These are phyloP conservation scores for Colletotrichum zoysiae DNA, from an alignment of 2,329 filamentous ascomycete species.

Conservation along the genomic window DNA sequence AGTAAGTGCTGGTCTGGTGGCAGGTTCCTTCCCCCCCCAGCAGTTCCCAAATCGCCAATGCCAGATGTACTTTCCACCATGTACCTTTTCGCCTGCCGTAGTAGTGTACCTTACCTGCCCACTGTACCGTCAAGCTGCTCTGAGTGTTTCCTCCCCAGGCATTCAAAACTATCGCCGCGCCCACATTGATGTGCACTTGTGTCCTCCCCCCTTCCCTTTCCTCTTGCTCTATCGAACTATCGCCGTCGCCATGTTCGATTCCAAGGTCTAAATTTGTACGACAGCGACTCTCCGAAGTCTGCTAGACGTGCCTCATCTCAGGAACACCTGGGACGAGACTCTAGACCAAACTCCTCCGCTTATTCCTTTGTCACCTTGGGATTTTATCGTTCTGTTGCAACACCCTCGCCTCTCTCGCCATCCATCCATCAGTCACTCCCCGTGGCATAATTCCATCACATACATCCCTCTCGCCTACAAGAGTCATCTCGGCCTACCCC, in stretches of 20 bases:
- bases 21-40: not conserved
- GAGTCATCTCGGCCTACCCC: constrained; percentile 38
- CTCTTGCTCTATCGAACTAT: constrained; percentile 60
- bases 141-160: constrained; percentile 28
- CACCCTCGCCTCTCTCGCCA: constrained; percentile 33
- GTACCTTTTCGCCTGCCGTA: constrained; percentile 2
- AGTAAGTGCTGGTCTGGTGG: not conserved
- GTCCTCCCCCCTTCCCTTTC: constrained; percentile 54
- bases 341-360: constrained; percentile 51
- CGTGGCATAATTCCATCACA: constrained; percentile 40
- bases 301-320: constrained; percentile 52
- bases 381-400: constrained; percentile 40
- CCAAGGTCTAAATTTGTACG: constrained; percentile 61
- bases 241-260: constrained; percentile 67
- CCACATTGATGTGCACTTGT: constrained; percentile 47
- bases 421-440: constrained; percentile 39
- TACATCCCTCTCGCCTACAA: constrained; percentile 39
- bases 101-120: constrained; percentile 9
- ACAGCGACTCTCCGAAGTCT: constrained; percentile 69
- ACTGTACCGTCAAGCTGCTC: constrained; percentile 11
- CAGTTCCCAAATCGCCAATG: constrained; percentile 1
- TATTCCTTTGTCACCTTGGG: constrained; percentile 45
- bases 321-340: constrained; percentile 46
- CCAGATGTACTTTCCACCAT: constrained; percentile 10
- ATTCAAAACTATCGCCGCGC: constrained; percentile 53